Evolutionary conservation across 2,329 filamentous ascomycete species (phyloP), one percentile per base, ranked within the genome.

Genomic region (Beauveria bassiana): DNA sequence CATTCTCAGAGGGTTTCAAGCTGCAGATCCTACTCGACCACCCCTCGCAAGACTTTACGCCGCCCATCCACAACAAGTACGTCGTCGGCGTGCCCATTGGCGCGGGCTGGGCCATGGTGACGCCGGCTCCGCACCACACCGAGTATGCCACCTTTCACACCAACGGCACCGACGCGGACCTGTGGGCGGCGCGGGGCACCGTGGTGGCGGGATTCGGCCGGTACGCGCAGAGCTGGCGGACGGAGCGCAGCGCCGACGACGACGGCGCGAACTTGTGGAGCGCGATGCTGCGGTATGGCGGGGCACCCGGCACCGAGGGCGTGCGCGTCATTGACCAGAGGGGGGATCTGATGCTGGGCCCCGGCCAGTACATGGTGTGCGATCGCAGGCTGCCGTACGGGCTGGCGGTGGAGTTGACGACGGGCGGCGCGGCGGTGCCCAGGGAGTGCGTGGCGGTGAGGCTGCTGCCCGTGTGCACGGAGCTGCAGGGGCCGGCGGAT

Each of bases 291-390:
- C 31, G 43, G 59, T 47, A 47, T 22, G 59, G 59, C 26, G 22
- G 22, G 22, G 22, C 22, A 22, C 42, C 50, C 7, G 59, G 59
- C 42, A 61, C 59, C 12, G 50, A 54, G 50, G 59, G 59, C 31
- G 59, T 61, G 14, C 26, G 59, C 20, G 51, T 61, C 2, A 47
- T 47, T 6, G 28, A 22, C 9, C 20, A 47, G 28, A 3, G 16
- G 3, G 59, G 59, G 4, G 42, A 42, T 7, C 28, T 54, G 14
- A 49, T 51, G 50, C 59, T 61, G 1, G 59, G 59, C 1, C 59
- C 59, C 1, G 50, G 50, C 8, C 59, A 61, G 42, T 61, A 54
- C 59, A 55, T 61, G 42, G 50, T 61, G 3, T 61, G 59, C 22
- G 59, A 61, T 14, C 12, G 50, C n/a, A 20, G 38, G 26, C 26